Evolutionary conservation across 1,139 yeast species (phyloP).

Genomic region (Kluyveromyces sp.): DNA sequence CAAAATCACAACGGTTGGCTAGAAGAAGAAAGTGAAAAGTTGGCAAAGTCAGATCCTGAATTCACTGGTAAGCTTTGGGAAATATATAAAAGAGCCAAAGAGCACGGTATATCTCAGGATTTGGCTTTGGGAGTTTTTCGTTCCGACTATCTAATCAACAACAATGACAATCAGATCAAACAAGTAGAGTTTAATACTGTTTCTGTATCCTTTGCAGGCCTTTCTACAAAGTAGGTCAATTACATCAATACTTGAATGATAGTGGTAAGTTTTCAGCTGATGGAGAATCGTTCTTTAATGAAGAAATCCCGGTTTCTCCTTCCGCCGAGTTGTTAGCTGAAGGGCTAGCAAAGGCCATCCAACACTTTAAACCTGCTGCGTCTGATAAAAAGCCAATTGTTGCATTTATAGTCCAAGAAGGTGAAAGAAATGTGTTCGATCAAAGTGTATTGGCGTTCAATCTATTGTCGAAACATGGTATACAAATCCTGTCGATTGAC

Average conservation of each 20-base stretch:
- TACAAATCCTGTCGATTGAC: slow-evolving; percentile 60
- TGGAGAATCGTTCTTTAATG: slow-evolving; percentile 35
- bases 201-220: slow-evolving; percentile 90
- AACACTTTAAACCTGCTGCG: slow-evolving; percentile 40
- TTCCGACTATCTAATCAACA: slow-evolving; percentile 80
- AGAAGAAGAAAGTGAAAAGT: slow-evolving; percentile 42
- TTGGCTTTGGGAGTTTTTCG: slow-evolving; percentile 79
- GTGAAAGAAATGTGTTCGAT: slow-evolving; percentile 84
- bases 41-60: slow-evolving; percentile 55
- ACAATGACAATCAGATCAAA: slow-evolving; percentile 47
- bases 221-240: slow-evolving; percentile 73
- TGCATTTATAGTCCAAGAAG: slow-evolving; percentile 73
- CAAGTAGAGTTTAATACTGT: slow-evolving; percentile 96
- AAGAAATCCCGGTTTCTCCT: slow-evolving; percentile 57
- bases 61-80: slow-evolving; percentile 77
- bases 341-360: slow-evolving; percentile 61
- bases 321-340: slow-evolving; percentile 55
- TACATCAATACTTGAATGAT: slow-evolving; percentile 60
- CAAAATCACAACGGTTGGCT: slow-evolving; percentile 56
- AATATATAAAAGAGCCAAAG: slow-evolving; percentile 43
- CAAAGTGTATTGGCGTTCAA: slow-evolving; percentile 78
- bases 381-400: slow-evolving; percentile 35
- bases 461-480: slow-evolving; percentile 46
- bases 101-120: slow-evolving; percentile 53
- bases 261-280: slow-evolving; percentile 44